Evolutionary conservation across 202 grass and related monocot species (phyloP).

Genomic region (Eragrostis tef): DNA sequence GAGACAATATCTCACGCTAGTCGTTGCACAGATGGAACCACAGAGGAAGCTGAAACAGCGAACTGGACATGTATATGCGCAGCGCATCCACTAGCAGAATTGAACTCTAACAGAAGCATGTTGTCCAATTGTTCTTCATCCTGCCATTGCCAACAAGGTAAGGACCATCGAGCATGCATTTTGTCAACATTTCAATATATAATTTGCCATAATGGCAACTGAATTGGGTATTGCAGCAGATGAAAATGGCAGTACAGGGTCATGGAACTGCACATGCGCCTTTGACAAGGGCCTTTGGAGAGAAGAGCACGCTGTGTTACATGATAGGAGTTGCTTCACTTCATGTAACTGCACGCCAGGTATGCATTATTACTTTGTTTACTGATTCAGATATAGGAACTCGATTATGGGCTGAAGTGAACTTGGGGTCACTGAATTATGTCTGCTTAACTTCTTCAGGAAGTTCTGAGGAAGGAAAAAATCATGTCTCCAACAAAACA

Average conservation of each 20-base stretch:
- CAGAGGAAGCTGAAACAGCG: conserved; percentile 28
- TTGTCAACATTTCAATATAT: background rate
- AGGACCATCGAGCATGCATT: background rate
- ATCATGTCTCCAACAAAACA: conserved; percentile 64
- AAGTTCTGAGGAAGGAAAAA: conserved; percentile 54
- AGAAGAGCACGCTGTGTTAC: conserved; percentile 37
- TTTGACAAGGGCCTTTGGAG: conserved; percentile 22
- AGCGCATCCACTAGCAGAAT: conserved; percentile 49
- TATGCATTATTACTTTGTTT: conserved; percentile 37
- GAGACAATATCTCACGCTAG: conserved; percentile 15
- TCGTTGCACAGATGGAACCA: conserved; percentile 37
- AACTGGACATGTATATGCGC: conserved; percentile 78
- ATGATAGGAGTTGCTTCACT: conserved; percentile 63
- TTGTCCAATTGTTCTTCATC: conserved; percentile 72
- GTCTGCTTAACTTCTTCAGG: conserved; percentile 47
- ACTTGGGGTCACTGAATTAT: conserved; percentile 26
- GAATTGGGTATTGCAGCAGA: conserved; percentile 28
- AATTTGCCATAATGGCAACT: conserved; percentile 4
- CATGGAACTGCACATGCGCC: conserved; percentile 85
- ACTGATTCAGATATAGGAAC: conserved; percentile 25
- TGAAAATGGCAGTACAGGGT: conserved; percentile 39
- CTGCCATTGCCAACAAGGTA: conserved; percentile 78
- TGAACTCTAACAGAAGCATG: conserved; percentile 44
- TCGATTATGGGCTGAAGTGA: background rate
- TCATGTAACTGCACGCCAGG: conserved; percentile 92